Base-by-base conservation (phyloP, 257 asterid species). In the Plantago elongata region DNA sequence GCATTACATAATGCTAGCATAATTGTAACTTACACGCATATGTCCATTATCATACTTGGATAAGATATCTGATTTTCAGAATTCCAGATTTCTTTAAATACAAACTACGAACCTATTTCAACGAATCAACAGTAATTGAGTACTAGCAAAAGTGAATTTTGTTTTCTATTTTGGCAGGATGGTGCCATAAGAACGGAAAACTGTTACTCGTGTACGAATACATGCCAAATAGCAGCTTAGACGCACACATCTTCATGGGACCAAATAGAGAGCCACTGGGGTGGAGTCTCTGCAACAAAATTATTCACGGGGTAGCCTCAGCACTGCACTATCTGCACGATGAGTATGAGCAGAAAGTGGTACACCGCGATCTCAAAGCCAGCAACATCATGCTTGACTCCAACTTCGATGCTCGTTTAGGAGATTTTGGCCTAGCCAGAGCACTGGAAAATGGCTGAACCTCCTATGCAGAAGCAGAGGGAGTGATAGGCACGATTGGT, bases 371-470 rank as follows among this genome's bases (percentile, higher is more conserved):
- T 54, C 75, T 80, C 15, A 77, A 77, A 51, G 76, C 77, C 16
- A 80, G 72, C 68, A 80, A 77, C 71, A 74, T 77, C 7, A 80
- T 80, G 83, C 74, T 80, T 0, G 81, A 80, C 55, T 63, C 72
- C 9, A 46, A 68, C 59, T 80, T 77, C 73, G 77, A 77, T 30
- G 73, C 83, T 13, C 77, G 77, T 11, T 70, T 74, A 0, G 86
- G 83, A 0, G 87, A 81, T 29, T 81, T 81, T 9, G 84, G 84
- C 34, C 71, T 77, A 1, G 83, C 83, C 57, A 60, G 77, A 54
- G 79, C 72, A 15, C 61, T 81, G 4, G 79, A 81, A 37, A 73
- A 72, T 9, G 83, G 65, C 27, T 67, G 65, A 68, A 73, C 75
- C 54, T 74, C 78, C 0, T 22, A 22, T 22, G 27, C 27, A 22